Conservation (phyloP, 352 stramenopile species). For the Globisporangium acanthophoron region DNA sequence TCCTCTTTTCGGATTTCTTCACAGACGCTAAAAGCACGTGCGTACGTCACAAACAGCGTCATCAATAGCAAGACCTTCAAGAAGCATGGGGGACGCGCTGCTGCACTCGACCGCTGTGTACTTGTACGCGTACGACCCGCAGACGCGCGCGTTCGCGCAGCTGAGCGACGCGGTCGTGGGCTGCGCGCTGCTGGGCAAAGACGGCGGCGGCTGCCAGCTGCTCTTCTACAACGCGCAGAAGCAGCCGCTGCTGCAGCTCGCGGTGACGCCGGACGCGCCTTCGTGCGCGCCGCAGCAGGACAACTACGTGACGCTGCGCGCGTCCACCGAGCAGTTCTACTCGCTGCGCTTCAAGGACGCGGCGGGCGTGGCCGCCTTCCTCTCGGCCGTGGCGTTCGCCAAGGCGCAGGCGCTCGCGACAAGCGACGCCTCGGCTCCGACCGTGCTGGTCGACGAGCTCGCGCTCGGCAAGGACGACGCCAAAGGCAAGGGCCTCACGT, state of each 20-base stretch:
- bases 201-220: slow-evolving; percentile 30
- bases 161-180: slow-evolving; percentile 58
- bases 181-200: slow-evolving; percentile 38
- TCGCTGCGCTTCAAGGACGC: slow-evolving; percentile 75
- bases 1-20: no score
- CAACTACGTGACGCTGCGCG: slow-evolving; percentile 70
- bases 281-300: slow-evolving; percentile 66
- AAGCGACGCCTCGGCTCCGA: neutral
- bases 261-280: slow-evolving; percentile 20
- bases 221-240: slow-evolving; percentile 74
- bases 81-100: slow-evolving; percentile 41
- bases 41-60: neutral
- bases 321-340: slow-evolving; percentile 45
- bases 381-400: slow-evolving; percentile 38
- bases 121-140: slow-evolving; percentile 57
- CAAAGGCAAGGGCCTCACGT: slow-evolving; percentile 19
- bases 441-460: slow-evolving; percentile 44
- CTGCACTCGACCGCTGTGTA: slow-evolving; percentile 72
- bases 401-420: slow-evolving; percentile 47
- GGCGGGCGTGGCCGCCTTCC: slow-evolving; percentile 26
- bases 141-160: slow-evolving; percentile 42
- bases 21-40: slow-evolving; percentile 5
- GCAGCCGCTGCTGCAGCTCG: slow-evolving; percentile 44
- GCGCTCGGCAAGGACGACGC: slow-evolving; percentile 34
- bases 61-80: neutral